Base-by-base conservation (phyloP, 371 early-diverging fungal genomes). In the Mucor sp. region DNA sequence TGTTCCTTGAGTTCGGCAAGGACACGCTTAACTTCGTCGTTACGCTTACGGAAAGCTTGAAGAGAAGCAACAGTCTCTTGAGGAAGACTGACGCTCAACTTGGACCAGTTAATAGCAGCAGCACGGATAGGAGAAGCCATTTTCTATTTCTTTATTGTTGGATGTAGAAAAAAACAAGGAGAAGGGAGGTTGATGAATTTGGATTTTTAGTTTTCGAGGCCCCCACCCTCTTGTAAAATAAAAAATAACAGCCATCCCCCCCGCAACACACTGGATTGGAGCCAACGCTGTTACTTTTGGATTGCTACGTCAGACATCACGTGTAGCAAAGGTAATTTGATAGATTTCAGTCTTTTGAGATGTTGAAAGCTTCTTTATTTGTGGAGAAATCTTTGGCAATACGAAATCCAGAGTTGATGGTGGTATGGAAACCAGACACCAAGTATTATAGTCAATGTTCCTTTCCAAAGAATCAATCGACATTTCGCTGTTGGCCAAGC, bases 1-100 rank as follows among this genome's bases (percentile, higher is more conserved):
- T 93, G 93, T 77, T 94, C 94, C 79, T 90, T 84, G 63, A 98
- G 89, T 74, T 93, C 93, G 60, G 75, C 58, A 68, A 97, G 86
- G 63, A 89, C 78, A 74, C 93, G 89, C 83, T 93, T 93, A 59
- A 90, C 87, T 78, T 97, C 95, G 43, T 95, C 97, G 79, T 95
- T 95, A 73, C 97, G 93, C 81, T 97, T 94, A 75, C 97, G 96
- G 93, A 98, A 97, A 50, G 93, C 90, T 70, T 83, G 83, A 65
- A 98, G 83, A 33, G 95, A 80, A 60, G 90, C 93, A 65, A 90
- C 89, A 56, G 97, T 97, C 75, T 98, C 97, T 67, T 94, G 90
- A 76, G 91, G 88, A 62, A 98, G 88, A 72, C 91, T 92, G 62
- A 87, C 85, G 78, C 89, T 85, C 76, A 98, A 83, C 74, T 91